Base-by-base conservation (phyloP, 2,329 filamentous ascomycete species). In the Pseudocercospora vitis region DNA sequence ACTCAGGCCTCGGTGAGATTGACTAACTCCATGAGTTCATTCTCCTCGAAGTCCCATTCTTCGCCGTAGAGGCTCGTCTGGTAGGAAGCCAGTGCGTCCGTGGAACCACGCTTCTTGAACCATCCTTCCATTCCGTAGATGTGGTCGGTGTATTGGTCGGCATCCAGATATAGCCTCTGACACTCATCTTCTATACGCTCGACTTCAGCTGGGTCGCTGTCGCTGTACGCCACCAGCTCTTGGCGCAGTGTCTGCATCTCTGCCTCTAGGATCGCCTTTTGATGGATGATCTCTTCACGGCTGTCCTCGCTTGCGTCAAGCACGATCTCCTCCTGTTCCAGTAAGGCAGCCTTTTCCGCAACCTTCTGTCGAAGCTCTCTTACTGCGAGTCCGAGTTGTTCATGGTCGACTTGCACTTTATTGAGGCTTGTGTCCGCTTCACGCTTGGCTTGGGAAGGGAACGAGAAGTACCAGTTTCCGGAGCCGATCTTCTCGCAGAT, bases 381-480 rank as follows among this genome's bases (percentile, higher is more conserved):
- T 7, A 70, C 68, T 4, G 58, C 57, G 6, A 63, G 63, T 37
- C 57, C 59, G 21, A 69, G 68, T 58, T 74, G 77, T 48, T 68
- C 65, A 48, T 69, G 64, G 21, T 74, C 72, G 12, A 68, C 65
- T 29, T 68, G 68, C 0, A 71, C 71, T 21, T 70, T 70, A 2
- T 64, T 65, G 21, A 76, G 65, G 6, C 65, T 63, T 35, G 56
- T 59, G 53, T 80, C 71, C 52, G 71, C 73, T 14, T 70, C 67
- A 44, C 76, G 78, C 65, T 74, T 78, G 63, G 81, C 81, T 49
- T 86, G 82, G 23, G 77, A 81, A 14, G 71, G 74, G 66, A 87
- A 87, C 58, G 77, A 80, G 85, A 85, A 88, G 71, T 87, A 87
- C 84, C 84, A 88, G 67, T 87, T 87, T 23, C 83, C 84, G 58